Evolutionary conservation across 495 filamentous ascomycete genomes (phyloP), one percentile per base, ranked within the genome.

Genomic region (Neurospora tetrasperma): DNA sequence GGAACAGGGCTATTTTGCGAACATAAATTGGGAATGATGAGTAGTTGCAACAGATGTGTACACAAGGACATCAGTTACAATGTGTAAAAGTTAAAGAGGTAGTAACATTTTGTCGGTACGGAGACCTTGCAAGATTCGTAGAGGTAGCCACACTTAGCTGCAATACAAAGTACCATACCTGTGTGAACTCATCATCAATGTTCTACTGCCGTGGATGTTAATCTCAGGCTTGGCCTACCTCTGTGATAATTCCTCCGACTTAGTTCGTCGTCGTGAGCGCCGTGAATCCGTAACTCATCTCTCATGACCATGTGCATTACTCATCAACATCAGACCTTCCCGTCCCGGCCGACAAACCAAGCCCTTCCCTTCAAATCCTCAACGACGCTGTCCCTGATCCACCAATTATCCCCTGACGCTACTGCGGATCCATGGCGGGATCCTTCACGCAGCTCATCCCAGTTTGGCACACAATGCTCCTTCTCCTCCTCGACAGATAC

Each of bases 321-420:
- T 23, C 10, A 23, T 54, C 46, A 54, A 27, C 2, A 7, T 54
- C 20, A 54, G 11, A 2, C 23, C 48, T 59, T 11, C 1, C 54
- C 73, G 18, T 72, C 72, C 23, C 76, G 42, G 0, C 81, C 84
- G 23, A 84, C 82, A 69, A 88, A 84, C 87, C 87, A 89, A 3
- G 87, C 83, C 68, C 75, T 83, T 0, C 88, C 87, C 77, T 85
- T 89, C 74, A 90, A 70, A 62, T 82, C 79, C 73, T 90, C 88
- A 46, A 89, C 84, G 7, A 84, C 83, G 70, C 85, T 85, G 69
- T 83, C 83, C 69, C 84, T 76, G 71, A 88, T 75, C 87, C 86
- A 89, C 72, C 84, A 82, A 31, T 80, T 78, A 31, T 80, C 81
- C 70, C 71, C 78, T 46, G 71, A 76, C 31, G 77, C 73, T 5